Conservation (phyloP, 2,329 filamentous ascomycete species). For the Paecilomyces niveus region DNA sequence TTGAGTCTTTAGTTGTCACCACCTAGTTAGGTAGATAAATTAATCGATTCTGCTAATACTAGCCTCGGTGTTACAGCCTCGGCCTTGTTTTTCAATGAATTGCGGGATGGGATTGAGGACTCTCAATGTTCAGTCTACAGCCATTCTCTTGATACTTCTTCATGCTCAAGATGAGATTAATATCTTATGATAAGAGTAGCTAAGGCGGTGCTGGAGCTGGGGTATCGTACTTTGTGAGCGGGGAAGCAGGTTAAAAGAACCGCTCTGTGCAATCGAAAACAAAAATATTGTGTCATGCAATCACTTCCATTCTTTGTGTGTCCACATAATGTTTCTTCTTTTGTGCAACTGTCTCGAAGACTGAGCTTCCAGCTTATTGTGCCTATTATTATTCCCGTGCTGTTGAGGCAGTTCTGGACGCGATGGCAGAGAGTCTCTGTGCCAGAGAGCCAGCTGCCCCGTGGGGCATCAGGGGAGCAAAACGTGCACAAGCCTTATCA, state of each 20-base stretch:
- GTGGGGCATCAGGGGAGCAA: background rate
- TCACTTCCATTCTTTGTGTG: background rate
- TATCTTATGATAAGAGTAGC: background rate
- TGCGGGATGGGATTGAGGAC: background rate
- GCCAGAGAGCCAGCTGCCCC: background rate
- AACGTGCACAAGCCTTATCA: background rate
- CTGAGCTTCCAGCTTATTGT: background rate
- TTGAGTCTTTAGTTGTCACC: no score
- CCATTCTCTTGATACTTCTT: background rate
- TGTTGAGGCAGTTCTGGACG: background rate
- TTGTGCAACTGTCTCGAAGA: background rate
- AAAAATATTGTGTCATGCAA: background rate
- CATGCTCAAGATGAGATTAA: background rate
- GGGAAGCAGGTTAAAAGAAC: background rate
- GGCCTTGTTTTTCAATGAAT: background rate
- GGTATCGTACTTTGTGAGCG: background rate
- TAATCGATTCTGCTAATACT: no score
- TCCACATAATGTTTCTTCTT: background rate
- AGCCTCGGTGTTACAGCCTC: no score
- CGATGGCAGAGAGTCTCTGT: background rate
- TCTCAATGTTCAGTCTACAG: background rate
- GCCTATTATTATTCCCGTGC: background rate
- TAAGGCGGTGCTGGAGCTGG: background rate
- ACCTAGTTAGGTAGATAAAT: no score
- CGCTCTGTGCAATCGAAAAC: background rate